Conservation (phyloP, 116 monocot genomes). For the Dioscorea cayenensis region DNA sequence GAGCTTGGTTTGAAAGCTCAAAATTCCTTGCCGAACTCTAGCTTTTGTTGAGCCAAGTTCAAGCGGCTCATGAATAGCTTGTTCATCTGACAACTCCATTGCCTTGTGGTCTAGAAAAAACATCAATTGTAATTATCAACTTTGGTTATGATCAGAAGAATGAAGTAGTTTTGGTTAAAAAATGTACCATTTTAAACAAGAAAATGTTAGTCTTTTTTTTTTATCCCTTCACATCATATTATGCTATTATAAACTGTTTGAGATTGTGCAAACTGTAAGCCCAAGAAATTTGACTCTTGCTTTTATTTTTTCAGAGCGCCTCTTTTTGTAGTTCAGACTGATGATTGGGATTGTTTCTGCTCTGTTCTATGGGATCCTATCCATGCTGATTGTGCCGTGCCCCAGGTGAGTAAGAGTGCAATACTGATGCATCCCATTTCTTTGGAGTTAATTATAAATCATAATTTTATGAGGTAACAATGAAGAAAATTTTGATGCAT, state of each 20-base stretch:
- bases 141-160: no score
- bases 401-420: conserved; percentile 57
- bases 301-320: conserved; percentile 52
- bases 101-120: no score
- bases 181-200: no score
- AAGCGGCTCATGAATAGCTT: no score
- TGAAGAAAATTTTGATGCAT: neutral
- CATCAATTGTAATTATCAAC: no score
- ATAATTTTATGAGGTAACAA: neutral
- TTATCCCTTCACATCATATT: neutral
- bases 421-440: neutral
- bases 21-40: no score
- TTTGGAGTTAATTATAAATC: neutral
- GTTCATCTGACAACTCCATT: no score
- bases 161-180: no score
- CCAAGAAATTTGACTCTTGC: neutral
- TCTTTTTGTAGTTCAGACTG: conserved; percentile 65
- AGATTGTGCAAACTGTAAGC: neutral
- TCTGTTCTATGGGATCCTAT: conserved; percentile 77
- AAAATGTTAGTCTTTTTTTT: no score
- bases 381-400: conserved; percentile 94
- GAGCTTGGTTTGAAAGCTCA: no score
- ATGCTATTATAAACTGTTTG: no score
- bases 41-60: no score
- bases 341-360: conserved; percentile 89